A percentile compares a stretch with the other conserved stretches of the same genome.
Evolutionary conservation across 106 monocot species (phyloP).

Genomic region (Acorus gramineus): DNA sequence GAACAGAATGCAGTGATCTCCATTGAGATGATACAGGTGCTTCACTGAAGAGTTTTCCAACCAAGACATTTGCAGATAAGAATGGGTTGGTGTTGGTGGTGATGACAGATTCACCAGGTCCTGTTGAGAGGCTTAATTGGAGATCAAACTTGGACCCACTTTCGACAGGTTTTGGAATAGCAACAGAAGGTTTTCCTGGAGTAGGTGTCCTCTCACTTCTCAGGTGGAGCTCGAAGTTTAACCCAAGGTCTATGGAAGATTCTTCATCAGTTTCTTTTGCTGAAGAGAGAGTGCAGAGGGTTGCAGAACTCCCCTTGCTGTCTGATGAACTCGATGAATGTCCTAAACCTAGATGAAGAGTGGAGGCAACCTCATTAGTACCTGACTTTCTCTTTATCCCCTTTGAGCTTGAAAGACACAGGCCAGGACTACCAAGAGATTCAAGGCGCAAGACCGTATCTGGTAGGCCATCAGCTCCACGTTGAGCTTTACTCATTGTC

Average conservation of each 20-base stretch:
- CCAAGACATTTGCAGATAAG: background rate
- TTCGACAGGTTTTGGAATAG: background rate
- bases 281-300: conserved; percentile 24
- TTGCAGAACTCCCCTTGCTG: conserved; percentile 43
- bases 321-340: conserved; percentile 30
- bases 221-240: conserved; percentile 42
- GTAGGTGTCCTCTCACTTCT: conserved; percentile 3
- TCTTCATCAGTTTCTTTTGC: conserved; percentile 35
- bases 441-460: conserved; percentile 16
- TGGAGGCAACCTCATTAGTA: conserved; percentile 11
- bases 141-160: conserved; percentile 22
- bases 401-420: conserved; percentile 1
- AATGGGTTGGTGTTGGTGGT: conserved; percentile 9
- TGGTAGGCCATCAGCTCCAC: background rate
- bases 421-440: conserved; percentile 1
- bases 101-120: conserved; percentile 34
- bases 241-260: conserved; percentile 24
- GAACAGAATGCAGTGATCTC: conserved; percentile 16
- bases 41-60: conserved; percentile 10
- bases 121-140: conserved; percentile 35
- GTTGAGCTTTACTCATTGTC: background rate
- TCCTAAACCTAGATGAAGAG: conserved; percentile 27
- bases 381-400: conserved; percentile 36
- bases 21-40: conserved; percentile 29
- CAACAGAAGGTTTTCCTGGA: conserved; percentile 2